Evolutionary conservation across 2,329 filamentous ascomycete species (phyloP).

Genomic region (Dactylella cylindrospora): DNA sequence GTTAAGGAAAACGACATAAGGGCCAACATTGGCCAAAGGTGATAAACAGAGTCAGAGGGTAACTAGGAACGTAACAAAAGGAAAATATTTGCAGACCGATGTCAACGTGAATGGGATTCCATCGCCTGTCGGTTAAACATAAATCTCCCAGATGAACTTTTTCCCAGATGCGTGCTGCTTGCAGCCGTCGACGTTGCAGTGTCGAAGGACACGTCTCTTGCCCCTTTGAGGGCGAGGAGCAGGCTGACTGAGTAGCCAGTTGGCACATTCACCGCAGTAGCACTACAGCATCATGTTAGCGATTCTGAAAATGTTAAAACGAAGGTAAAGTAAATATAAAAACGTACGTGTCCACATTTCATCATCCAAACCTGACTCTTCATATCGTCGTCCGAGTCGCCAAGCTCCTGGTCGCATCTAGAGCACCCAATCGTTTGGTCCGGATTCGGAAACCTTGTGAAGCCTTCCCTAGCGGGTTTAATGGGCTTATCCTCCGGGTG

Average conservation of each 20-base stretch:
- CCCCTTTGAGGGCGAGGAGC: slow-evolving; percentile 47
- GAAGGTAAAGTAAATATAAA: not conserved
- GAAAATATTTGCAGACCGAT: no score
- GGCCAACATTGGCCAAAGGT: no score
- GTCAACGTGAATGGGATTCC: no score
- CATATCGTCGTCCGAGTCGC: slow-evolving; percentile 63
- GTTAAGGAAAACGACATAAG: not conserved
- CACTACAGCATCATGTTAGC: slow-evolving; percentile 51
- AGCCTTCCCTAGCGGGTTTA: slow-evolving; percentile 69
- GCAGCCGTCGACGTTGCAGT: slow-evolving; percentile 45
- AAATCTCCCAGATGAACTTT: slow-evolving; percentile 41
- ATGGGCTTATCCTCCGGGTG: slow-evolving; percentile 63
- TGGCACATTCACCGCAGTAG: slow-evolving; percentile 59
- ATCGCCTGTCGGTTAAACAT: slow-evolving; percentile 18
- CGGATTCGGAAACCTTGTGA: slow-evolving; percentile 73
- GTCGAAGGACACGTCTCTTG: slow-evolving; percentile 25
- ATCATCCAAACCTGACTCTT: slow-evolving; percentile 89
- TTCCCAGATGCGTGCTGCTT: slow-evolving; percentile 19
- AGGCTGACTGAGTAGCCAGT: slow-evolving; percentile 48
- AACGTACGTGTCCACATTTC: slow-evolving; percentile 84
- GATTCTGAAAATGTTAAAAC: slow-evolving; percentile 7
- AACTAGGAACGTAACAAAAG: no score
- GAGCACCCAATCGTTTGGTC: slow-evolving; percentile 78
- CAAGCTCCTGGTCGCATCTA: slow-evolving; percentile 80
- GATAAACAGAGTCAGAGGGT: not conserved